Evolutionary conservation across 2,329 filamentous ascomycete genomes (phyloP), one percentile per base, ranked within the genome.

Genomic region (Ophiostoma australiae): DNA sequence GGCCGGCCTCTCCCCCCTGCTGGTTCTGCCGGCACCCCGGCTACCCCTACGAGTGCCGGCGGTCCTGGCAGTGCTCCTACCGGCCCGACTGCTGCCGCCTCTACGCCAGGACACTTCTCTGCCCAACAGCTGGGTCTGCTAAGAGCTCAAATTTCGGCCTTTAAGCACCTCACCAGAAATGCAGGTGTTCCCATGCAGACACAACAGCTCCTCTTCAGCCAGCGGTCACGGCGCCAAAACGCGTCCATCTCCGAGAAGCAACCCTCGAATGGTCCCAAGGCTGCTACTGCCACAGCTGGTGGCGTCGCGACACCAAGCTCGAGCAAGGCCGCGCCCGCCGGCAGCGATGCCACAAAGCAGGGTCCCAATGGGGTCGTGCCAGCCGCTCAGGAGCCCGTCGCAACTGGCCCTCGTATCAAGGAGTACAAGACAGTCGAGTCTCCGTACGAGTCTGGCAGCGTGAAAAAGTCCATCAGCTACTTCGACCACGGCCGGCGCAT

Each of bases 101-200:
- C 68, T 75, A 76, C 80, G n/a, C 80, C 80, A 31, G 85, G 85
- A 69, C 89, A 89, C 73, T 94, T 97, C 78, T 90, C 89, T 15
- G 86, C 87, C 33, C 91, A 95, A 71, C 95, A 99, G 78, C 82
- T 97, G 66, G 84, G 86, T 33, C 87, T 92, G 63, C 82, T 99
- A 11, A 86, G 92, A 72, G 90, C 91, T 74, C 95, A 99, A 79
- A 97, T 98, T 69, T 86, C 90, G 76, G 94, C 94, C 0, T 98
- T 97, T 81, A 96, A 96, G 80, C 86, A 93, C 75, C 84, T 99
- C 4, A 90, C 92, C 5, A 96, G 95, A 80, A 97, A 97, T 75
- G 85, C 91, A 17, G 90, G 93, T 0, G 88, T 98, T 3, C 93
- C 94, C 0, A 80, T 87, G 39, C 86, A 88, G 73, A 86, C 97